A percentile compares a stretch with the other conserved stretches of the same genome.
Conservation (phyloP, 164 flowering plant genomes). For the Santalum album region DNA sequence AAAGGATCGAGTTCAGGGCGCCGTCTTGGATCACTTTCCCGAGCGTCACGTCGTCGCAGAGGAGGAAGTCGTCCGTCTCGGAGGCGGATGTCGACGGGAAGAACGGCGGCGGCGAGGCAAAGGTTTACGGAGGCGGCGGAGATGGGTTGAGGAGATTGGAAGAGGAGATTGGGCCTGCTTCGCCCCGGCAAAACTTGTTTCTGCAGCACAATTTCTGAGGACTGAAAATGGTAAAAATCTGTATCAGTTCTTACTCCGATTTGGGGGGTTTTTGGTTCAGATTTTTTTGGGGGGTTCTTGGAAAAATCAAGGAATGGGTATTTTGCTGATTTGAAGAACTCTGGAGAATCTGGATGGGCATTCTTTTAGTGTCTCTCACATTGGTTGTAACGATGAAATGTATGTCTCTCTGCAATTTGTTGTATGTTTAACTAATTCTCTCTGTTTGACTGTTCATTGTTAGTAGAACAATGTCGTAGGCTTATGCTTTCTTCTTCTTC, state of each 20-base stretch:
- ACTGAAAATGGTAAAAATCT: no score
- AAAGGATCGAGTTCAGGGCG: constrained; percentile 74
- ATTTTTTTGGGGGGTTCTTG: no score
- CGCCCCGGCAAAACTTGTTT: constrained; percentile 76
- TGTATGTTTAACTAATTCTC: no score
- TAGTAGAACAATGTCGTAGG: no score
- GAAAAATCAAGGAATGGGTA: no score
- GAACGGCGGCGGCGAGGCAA: constrained; percentile 31
- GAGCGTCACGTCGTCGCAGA: constrained; percentile 83
- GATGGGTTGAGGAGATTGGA: constrained; percentile 71
- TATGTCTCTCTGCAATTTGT: no score
- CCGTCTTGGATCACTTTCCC: constrained; percentile 98
- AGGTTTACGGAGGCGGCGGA: constrained; percentile 26
- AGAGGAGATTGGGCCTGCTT: constrained; percentile 94
- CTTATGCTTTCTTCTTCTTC: no score
- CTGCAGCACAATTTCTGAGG: constrained; percentile 77
- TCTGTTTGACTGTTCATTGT: no score
- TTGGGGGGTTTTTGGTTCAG: neutral
- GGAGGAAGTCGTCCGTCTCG: constrained; percentile 85
- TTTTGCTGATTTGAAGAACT: no score
- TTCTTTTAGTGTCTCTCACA: no score
- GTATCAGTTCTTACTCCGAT: neutral
- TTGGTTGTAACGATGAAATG: no score
- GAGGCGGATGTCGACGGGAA: constrained; percentile 66
- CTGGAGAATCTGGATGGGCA: no score